These are phyloP conservation scores for Perkinsela sp. DNA, from an alignment of 208 protist genomes.

Conservation along the genomic window DNA sequence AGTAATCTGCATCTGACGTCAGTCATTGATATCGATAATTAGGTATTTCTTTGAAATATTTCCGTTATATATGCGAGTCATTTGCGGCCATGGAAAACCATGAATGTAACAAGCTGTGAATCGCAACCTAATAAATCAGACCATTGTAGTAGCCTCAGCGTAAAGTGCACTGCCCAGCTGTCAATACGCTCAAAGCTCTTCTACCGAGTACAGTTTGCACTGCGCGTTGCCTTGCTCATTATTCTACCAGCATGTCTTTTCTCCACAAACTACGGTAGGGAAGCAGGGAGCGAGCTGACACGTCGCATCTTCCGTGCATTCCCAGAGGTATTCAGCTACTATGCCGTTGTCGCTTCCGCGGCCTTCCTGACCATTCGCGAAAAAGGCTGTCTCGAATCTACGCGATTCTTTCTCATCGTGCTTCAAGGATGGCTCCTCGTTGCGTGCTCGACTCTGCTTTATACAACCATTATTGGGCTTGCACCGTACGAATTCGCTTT, in stretches of 20 bases:
- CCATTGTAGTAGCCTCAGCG: not conserved
- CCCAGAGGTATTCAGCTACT: not conserved
- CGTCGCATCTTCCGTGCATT: not conserved
- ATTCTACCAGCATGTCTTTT: not conserved
- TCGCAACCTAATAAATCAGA: not conserved
- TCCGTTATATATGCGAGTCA: not conserved
- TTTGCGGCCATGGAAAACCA: not conserved
- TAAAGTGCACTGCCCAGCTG: no score
- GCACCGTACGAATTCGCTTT: not conserved
- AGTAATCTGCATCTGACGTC: not conserved
- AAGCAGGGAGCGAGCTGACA: not conserved
- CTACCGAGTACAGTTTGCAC: not conserved
- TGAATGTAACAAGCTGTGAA: not conserved
- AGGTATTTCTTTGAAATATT: not conserved
- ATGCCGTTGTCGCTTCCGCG: not conserved
- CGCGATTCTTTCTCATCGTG: not conserved
- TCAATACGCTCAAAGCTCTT: no score
- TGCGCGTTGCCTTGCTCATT: not conserved
- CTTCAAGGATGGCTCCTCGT: not conserved
- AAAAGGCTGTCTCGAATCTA: conserved; percentile 1
- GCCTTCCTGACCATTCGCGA: not conserved
- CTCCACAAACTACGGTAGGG: not conserved
- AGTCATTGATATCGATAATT: not conserved
- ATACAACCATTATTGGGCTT: not conserved
- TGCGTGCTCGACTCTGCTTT: not conserved